Percentiles rank a stretch among this genome's conserved stretches.
Evolutionary conservation across 164 flowering plant genomes (phyloP).

Genomic region (Berberis vulgaris): DNA sequence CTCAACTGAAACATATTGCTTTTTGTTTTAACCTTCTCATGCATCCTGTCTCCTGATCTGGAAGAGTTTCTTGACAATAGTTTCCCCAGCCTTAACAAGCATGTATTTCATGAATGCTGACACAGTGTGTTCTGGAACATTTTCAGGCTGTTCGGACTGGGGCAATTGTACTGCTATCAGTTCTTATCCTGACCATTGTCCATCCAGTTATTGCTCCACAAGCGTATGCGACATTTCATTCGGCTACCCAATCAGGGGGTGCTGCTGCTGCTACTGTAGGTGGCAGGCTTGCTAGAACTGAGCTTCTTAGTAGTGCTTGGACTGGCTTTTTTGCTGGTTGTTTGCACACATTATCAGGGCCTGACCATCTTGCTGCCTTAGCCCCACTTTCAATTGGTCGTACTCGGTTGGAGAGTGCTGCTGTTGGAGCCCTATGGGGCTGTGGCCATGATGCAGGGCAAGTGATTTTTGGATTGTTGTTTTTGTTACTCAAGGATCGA

Average conservation of each 20-base stretch:
- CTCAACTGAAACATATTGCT: too few relatives aligned
- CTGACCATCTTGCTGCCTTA: slow-evolving; percentile 97
- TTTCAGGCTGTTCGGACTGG: slow-evolving; percentile 50
- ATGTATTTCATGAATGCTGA: background rate
- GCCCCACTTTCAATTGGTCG: slow-evolving; percentile 99
- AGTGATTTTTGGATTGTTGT: slow-evolving; percentile 81
- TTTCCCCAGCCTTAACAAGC: background rate
- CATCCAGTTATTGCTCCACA: slow-evolving; percentile 56
- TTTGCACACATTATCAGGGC: slow-evolving; percentile 92
- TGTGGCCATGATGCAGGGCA: slow-evolving; percentile 99
- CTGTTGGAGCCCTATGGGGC: slow-evolving; percentile 98
- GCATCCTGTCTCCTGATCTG: too few relatives aligned
- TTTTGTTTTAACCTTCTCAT: too few relatives aligned
- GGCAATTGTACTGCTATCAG: slow-evolving; percentile 45
- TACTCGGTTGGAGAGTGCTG: slow-evolving; percentile 74
- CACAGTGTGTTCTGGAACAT: background rate
- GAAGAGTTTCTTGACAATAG: too few relatives aligned
- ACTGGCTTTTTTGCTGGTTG: slow-evolving; percentile 98
- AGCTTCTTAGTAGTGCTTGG: slow-evolving; percentile 86
- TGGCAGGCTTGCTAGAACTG: slow-evolving; percentile 41
- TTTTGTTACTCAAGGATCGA: slow-evolving; percentile 75
- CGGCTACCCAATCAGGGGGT: slow-evolving; percentile 46
- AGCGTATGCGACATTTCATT: slow-evolving; percentile 69
- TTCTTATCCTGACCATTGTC: slow-evolving; percentile 35
- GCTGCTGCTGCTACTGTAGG: slow-evolving; percentile 46